Base-by-base conservation (phyloP, 345 rosid genomes). In the Draba incana region DNA sequence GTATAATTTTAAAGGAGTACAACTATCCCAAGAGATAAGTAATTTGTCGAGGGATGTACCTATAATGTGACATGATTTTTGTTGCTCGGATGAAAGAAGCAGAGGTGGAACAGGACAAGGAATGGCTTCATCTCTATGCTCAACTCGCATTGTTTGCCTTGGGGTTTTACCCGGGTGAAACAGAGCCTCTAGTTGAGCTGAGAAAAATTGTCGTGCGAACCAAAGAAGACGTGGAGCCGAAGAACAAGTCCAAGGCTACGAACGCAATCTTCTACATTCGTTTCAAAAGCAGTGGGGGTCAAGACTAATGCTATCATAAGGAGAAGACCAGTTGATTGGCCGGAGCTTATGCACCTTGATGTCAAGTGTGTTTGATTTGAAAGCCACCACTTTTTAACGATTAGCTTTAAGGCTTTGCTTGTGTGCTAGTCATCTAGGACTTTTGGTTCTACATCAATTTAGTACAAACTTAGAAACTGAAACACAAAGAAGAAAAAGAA, bases 231-330 rank as follows among this genome's bases (percentile, higher is more conserved):
- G 61, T 56, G 15, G 44, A 37, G 44, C 0, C 45, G 1, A 16
- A 15, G 28, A 37, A 56, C 14, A 56, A 37, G 8, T 14, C 6
- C 2, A 37, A 10, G 30, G 45, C 30, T 1, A 8, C 5, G 46
- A 37, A 38, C 37, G 62, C 62, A 37, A 57, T 57, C 62, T 57
- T 57, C 45, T 57, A 57, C 46, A 57, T 57, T 3, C 10, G 3
- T 30, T 20, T 57, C 45, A 38, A 11, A 57, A 2, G 1, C 10
- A 0, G 2, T 11, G 3, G 0, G 2, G 3, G 6, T 38, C 2
- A 1, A 3, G 30, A 20, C 45, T 20, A 20, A 52, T 13, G 57
- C 16, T 52, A 52, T 13, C 57, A 52, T 52, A 27, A 52, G 57
- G 57, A 52, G 37, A 27, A 52, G 37, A 52, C 27, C 1, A 27